Percentiles rank a stretch among this genome's conserved stretches.
These are phyloP conservation scores for Furcasterigmium furcatum DNA, from an alignment of 2,329 filamentous ascomycete species.

Conservation along the genomic window DNA sequence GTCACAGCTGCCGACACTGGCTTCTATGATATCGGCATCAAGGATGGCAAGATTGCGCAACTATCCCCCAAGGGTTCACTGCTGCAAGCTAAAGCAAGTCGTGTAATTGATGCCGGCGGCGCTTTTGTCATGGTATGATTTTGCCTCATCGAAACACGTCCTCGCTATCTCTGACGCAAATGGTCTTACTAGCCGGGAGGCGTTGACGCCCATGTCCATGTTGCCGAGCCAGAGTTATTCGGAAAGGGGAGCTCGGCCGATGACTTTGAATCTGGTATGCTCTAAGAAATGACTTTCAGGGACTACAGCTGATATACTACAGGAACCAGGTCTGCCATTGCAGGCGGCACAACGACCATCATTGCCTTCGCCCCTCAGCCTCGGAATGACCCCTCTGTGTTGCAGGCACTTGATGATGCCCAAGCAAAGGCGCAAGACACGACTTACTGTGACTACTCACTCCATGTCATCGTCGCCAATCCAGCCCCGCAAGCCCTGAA, in stretches of 20 bases:
- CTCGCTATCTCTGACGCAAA: constrained; percentile 2
- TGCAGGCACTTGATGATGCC: constrained; percentile 42
- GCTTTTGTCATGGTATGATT: constrained; percentile 33
- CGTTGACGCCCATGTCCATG: constrained; percentile 36
- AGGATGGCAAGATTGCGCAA: constrained; percentile 36
- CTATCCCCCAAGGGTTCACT: constrained; percentile 33
- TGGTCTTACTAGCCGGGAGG: constrained; percentile 24
- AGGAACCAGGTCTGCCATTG: constrained; percentile 51
- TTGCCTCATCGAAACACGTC: not conserved
- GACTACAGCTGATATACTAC: constrained; percentile 28
- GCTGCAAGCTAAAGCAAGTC: constrained; percentile 18
- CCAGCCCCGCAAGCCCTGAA: constrained; percentile 34
- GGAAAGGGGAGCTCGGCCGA: too few species aligned
- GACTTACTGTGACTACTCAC: constrained; percentile 54
- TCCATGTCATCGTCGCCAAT: constrained; percentile 49
- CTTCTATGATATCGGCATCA: constrained; percentile 36
- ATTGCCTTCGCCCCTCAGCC: constrained; percentile 54
- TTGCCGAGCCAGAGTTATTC: constrained; percentile 27
- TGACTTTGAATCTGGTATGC: constrained; percentile 19
- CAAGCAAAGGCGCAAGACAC: constrained; percentile 38
- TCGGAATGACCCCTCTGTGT: constrained; percentile 38
- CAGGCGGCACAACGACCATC: constrained; percentile 57
- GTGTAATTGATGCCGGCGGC: constrained; percentile 36
- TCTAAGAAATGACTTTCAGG: constrained; percentile 13
- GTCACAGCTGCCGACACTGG: constrained; percentile 38